Evolutionary conservation across 441 rosid species (phyloP).

Genomic region (Populus hybrid): DNA sequence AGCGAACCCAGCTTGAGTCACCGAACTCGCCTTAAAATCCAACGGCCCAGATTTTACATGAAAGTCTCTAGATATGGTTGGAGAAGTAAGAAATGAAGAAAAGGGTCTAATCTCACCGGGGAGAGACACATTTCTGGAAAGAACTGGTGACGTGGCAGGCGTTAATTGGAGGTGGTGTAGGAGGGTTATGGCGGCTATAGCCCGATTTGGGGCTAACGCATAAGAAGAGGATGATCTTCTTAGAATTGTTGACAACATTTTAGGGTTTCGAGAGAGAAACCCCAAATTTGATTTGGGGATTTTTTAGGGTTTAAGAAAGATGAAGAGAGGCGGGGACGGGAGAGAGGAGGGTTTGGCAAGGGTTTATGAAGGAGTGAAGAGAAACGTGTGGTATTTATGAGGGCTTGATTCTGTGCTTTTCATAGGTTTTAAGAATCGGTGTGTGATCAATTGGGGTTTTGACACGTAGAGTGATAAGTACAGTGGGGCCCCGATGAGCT

Average conservation of each 20-base stretch:
- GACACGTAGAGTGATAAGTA: not conserved
- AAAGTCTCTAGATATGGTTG: conserved; percentile 27
- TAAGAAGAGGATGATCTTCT: not conserved
- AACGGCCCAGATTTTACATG: conserved; percentile 53
- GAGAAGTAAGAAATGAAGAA: not conserved
- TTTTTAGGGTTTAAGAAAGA: not conserved
- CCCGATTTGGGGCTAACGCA: not conserved
- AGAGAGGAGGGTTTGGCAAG: not conserved
- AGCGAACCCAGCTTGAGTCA: conserved; percentile 44
- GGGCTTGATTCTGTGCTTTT: not conserved
- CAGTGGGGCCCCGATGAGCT: not conserved
- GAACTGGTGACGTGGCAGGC: not conserved
- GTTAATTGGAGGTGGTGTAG: not conserved
- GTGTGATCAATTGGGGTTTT: not conserved
- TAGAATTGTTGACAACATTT: not conserved
- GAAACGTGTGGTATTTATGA: not conserved
- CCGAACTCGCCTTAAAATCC: conserved; percentile 34
- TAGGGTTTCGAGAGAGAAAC: not conserved
- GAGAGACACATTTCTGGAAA: not conserved
- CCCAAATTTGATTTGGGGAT: not conserved
- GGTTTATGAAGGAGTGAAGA: not conserved
- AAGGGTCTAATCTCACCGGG: not conserved
- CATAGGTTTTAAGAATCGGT: not conserved
- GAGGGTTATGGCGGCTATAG: not conserved
- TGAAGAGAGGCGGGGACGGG: not conserved